These are phyloP conservation scores for Gloeopeniophorella convolvens DNA, from an alignment of 768 basidiomycete genomes.

Conservation along the genomic window DNA sequence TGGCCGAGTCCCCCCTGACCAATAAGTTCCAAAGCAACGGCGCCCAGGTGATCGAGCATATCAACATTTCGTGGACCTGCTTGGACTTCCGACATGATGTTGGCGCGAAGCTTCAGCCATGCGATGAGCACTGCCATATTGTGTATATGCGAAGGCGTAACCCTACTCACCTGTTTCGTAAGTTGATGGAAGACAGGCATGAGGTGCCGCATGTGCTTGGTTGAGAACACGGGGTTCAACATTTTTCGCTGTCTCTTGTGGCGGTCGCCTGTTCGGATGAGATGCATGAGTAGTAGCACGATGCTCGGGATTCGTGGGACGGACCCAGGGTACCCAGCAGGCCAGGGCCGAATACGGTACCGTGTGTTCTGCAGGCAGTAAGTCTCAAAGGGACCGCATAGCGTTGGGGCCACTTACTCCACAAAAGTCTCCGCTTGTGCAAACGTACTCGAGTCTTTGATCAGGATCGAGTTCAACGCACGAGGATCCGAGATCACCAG, in stretches of 20 bases:
- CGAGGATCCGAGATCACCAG: no score
- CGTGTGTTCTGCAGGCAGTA: neutral
- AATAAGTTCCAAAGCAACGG: neutral
- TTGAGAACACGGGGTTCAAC: constrained; percentile 6
- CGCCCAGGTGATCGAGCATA: neutral
- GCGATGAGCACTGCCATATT: no score
- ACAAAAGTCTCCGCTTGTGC: no score
- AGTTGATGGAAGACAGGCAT: constrained; percentile 5
- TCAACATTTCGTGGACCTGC: neutral
- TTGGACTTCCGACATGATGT: neutral
- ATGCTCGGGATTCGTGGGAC: no score
- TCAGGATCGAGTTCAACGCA: no score
- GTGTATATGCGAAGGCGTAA: no score
- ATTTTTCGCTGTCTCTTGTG: constrained; percentile 8
- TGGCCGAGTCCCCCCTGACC: neutral
- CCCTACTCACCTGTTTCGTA: neutral
- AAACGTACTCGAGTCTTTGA: no score
- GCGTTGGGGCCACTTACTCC: no score
- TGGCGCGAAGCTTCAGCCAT: no score
- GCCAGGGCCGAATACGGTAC: neutral
- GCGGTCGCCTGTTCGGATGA: neutral
- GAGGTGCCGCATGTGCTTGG: constrained; percentile 3
- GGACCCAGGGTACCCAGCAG: neutral
- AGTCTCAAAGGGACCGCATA: no score
- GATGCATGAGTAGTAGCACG: no score